Conservation (phyloP, 192 early-diverging fungal species). For the Linnemannia zychae region DNA sequence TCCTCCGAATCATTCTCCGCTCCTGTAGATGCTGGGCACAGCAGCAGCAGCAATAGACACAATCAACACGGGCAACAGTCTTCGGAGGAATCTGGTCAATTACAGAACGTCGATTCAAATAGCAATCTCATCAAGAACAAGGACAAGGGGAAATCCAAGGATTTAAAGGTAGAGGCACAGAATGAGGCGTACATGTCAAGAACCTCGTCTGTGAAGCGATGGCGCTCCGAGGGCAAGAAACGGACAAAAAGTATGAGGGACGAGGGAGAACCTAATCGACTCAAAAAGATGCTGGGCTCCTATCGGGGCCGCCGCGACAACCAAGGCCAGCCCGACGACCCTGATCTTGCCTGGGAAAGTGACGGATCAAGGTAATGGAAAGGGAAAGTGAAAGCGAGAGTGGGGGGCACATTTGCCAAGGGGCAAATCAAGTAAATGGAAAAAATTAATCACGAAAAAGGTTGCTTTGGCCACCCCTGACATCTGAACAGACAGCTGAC, state of each 20-base stretch:
- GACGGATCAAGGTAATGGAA: conserved; percentile 31
- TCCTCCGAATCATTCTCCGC: conserved; percentile 42
- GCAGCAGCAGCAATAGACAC: neutral
- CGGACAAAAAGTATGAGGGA: conserved; percentile 44
- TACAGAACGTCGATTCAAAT: neutral
- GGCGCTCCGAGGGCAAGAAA: conserved; percentile 13
- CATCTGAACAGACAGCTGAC: neutral
- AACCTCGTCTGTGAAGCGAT: neutral
- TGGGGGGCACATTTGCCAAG: neutral
- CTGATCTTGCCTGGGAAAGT: conserved; percentile 38
- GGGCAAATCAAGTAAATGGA: neutral
- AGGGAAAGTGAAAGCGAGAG: neutral
- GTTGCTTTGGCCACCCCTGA: conserved; percentile 2
- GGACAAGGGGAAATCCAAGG: conserved; percentile 28
- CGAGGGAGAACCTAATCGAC: conserved; percentile 29
- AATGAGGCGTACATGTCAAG: neutral
- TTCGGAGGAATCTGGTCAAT: conserved; percentile 16
- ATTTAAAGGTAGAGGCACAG: neutral
- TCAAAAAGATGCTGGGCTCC: conserved; percentile 30
- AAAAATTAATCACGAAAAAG: neutral
- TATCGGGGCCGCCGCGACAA: conserved; percentile 5
- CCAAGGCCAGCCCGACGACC: conserved; percentile 15
- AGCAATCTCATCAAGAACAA: conserved; percentile 4
- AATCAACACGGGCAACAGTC: neutral
- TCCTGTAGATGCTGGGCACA: neutral